phyloP scores from a whole-genome alignment of 1,139 yeast species.

The Taiozyma sp. region DNA sequence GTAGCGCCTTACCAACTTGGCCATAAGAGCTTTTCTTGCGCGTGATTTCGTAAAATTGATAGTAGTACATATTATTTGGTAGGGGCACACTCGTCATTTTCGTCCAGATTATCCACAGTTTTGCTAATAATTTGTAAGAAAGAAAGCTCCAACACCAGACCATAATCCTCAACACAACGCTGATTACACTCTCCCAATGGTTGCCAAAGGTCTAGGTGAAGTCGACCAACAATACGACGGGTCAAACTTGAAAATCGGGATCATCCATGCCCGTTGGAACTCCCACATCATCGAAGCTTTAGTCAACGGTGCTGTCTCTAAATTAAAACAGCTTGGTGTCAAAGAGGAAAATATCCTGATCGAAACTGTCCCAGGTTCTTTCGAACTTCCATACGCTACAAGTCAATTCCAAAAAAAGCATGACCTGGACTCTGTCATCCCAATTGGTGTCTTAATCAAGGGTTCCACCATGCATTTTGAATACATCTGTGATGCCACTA shows the following conservation, averaged over 20 bases:
- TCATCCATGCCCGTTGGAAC: slow-evolving; percentile 97
- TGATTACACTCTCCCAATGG: slow-evolving; percentile 41
- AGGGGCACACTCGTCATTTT: neutral
- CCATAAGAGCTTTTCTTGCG: slow-evolving; percentile 29
- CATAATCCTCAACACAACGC: neutral
- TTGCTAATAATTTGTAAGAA: neutral
- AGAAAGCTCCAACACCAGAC: no score
- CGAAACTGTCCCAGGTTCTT: slow-evolving; percentile 91
- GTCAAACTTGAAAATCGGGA: slow-evolving; percentile 66
- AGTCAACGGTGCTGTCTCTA: slow-evolving; percentile 69
- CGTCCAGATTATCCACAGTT: no score
- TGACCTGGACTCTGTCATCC: slow-evolving; percentile 80
- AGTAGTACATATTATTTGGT: neutral
- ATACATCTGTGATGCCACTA: slow-evolving; percentile 88
- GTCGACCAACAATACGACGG: slow-evolving; percentile 73
- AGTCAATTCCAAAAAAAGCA: slow-evolving; percentile 44
- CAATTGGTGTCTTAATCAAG: slow-evolving; percentile 92
- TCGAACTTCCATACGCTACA: slow-evolving; percentile 85
- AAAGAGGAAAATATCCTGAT: slow-evolving; percentile 68
- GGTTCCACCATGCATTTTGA: slow-evolving; percentile 98
- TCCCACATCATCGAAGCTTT: slow-evolving; percentile 68
- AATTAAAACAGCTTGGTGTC: slow-evolving; percentile 64
- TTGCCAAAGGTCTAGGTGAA: slow-evolving; percentile 75
- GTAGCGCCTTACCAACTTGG: slow-evolving; percentile 40
- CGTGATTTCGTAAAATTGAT: neutral